Percentiles rank a stretch among this genome's conserved stretches.
Evolutionary conservation across 2,329 filamentous ascomycete species (phyloP).

Genomic region (Neopestalotiopsis sp.): DNA sequence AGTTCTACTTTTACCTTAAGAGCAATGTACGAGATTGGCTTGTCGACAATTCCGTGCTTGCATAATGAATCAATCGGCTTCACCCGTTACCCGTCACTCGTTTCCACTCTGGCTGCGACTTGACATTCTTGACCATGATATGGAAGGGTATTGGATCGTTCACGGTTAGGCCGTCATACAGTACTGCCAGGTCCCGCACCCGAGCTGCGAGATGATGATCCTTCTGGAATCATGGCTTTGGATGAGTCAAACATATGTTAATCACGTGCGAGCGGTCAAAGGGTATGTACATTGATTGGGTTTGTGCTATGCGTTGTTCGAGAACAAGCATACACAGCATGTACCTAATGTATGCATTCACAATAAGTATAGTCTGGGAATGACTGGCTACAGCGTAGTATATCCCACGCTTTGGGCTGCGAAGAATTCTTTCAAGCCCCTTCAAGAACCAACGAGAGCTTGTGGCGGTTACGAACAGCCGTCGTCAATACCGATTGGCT

Average conservation of each 20-base stretch:
- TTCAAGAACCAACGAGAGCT: background rate
- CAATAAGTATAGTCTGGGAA: background rate
- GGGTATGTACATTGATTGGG: background rate
- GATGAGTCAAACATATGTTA: conserved; percentile 3
- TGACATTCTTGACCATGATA: background rate
- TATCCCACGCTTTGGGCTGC: background rate
- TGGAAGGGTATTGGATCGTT: background rate
- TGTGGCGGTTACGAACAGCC: background rate
- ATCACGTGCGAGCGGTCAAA: conserved; percentile 4
- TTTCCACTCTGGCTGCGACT: background rate
- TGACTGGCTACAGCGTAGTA: background rate
- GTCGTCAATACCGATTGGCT: background rate
- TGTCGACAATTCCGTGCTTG: background rate
- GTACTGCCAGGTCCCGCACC: background rate
- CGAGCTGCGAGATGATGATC: background rate
- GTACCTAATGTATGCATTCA: conserved; percentile 2
- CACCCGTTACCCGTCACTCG: background rate
- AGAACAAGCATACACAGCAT: background rate
- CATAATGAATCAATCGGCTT: background rate
- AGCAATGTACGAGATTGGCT: background rate
- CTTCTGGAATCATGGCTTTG: background rate
- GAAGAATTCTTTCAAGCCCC: background rate
- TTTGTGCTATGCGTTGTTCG: conserved; percentile 11
- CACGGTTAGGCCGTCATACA: background rate
- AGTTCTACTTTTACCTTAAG: background rate